These are phyloP conservation scores for Pinus tabuliformis DNA, from an alignment of 75 land plant species.

Conservation along the genomic window DNA sequence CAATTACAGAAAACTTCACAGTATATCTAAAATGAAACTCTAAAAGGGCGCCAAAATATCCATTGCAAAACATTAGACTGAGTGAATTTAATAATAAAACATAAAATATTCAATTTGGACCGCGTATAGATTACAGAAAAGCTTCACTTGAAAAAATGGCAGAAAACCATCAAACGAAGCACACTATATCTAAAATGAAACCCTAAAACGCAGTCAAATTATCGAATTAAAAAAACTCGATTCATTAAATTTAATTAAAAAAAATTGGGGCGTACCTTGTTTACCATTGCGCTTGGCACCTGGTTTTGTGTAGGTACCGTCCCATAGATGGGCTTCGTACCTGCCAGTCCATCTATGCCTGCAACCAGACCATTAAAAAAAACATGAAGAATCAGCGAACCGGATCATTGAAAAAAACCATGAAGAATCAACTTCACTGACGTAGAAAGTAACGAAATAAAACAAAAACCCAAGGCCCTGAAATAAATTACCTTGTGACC, in stretches of 20 bases:
- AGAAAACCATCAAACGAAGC: no score
- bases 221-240: neutral
- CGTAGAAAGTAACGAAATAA: no score
- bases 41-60: neutral
- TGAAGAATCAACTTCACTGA: no score
- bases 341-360: constrained; percentile 58
- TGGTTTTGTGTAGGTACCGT: constrained; percentile 46
- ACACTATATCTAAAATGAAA: no score
- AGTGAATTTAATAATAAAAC: neutral
- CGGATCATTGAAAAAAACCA: no score
- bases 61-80: neutral
- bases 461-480: no score
- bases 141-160: no score
- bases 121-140: no score
- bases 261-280: constrained; percentile 38
- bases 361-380: neutral
- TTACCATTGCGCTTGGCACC: constrained; percentile 57
- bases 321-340: constrained; percentile 70
- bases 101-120: neutral
- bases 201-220: no score
- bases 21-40: neutral
- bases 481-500: no score
- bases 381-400: no score
- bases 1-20: neutral
- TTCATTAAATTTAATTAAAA: neutral